Evolutionary conservation across 2,329 filamentous ascomycete species (phyloP).

Genomic region (Chrysoporthe cubensis): DNA sequence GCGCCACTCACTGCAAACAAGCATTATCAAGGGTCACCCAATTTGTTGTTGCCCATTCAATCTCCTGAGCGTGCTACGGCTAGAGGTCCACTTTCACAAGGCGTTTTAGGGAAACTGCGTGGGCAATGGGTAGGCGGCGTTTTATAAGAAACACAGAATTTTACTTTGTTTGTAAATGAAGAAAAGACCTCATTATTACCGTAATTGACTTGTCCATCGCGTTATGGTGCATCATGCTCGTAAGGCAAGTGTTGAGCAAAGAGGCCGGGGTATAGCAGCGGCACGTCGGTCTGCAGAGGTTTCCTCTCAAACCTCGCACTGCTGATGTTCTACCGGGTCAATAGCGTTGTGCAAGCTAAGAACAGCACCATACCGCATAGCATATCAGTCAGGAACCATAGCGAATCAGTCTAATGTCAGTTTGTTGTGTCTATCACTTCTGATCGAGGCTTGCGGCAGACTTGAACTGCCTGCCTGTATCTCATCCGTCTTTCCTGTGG

Average conservation of each 20-base stretch:
- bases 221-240: background rate
- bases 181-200: background rate
- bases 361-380: background rate
- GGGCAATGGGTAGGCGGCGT: conserved; percentile 12
- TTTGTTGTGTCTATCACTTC: background rate
- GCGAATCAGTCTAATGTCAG: background rate
- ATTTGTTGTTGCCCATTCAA: background rate
- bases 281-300: no score
- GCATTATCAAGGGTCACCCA: background rate
- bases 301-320: background rate
- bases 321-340: background rate
- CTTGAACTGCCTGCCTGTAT: background rate
- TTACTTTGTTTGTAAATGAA: background rate
- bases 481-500: background rate
- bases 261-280: no score
- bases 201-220: background rate
- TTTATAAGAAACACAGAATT: conserved; percentile 5
- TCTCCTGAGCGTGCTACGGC: conserved; percentile 1
- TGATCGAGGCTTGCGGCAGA: background rate
- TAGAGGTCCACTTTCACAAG: conserved; percentile 10
- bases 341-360: background rate
- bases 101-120: conserved; percentile 4
- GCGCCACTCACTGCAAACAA: background rate
- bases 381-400: background rate
- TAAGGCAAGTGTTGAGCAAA: background rate